Percentiles rank a stretch among this genome's conserved stretches.
These are phyloP conservation scores for Fraxinus paxiana DNA, from an alignment of 305 asterid genomes.

Conservation along the genomic window DNA sequence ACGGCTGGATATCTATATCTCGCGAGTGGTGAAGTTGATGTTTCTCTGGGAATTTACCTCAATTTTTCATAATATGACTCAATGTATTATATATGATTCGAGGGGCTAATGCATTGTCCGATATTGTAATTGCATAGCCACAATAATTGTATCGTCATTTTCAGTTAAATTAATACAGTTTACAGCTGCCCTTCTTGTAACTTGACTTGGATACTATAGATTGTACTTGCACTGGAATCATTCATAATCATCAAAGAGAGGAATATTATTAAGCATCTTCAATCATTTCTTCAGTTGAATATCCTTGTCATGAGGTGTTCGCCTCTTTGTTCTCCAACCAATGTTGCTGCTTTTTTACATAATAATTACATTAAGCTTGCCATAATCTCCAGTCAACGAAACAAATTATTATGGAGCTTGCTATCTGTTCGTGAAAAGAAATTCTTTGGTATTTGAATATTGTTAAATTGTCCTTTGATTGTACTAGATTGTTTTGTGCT, in stretches of 20 bases:
- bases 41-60: slow-evolving; percentile 26
- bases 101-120: slow-evolving; percentile 34
- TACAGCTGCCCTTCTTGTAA: slow-evolving; percentile 14
- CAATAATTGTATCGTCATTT: slow-evolving; percentile 38
- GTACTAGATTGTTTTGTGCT: not conserved
- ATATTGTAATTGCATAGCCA: slow-evolving; percentile 38
- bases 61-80: slow-evolving; percentile 24
- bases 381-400: not conserved
- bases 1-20: slow-evolving; percentile 24
- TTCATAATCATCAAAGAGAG: not conserved
- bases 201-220: not conserved
- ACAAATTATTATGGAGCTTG: not conserved
- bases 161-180: slow-evolving; percentile 31
- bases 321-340: not conserved
- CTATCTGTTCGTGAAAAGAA: not conserved
- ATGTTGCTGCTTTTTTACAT: not conserved
- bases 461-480: not conserved
- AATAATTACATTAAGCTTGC: not conserved
- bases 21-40: slow-evolving; percentile 26
- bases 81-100: slow-evolving; percentile 37
- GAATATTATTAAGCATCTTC: slow-evolving; percentile 10
- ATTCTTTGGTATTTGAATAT: not conserved
- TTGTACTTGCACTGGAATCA: slow-evolving; percentile 16
- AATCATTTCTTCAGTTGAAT: not conserved
- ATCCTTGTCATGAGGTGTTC: not conserved